Base-by-base conservation (phyloP, 805 yeast genomes). In the Metschnikowia hibisci region DNA sequence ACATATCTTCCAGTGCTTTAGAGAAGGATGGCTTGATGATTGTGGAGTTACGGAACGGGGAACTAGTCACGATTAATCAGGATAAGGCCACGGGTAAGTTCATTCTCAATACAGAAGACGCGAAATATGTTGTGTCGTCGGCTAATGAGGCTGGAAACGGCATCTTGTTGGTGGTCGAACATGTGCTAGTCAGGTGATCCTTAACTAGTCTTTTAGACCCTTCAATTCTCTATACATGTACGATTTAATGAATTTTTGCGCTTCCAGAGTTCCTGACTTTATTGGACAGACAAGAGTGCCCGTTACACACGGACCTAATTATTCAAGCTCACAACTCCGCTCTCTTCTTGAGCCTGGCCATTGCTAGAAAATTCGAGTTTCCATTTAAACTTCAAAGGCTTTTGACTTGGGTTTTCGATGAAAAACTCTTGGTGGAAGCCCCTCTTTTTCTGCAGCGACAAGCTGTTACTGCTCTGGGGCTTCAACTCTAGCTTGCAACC, bases 351-450 rank as follows among this genome's bases (percentile, higher is more conserved):
- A 31, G 26, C 22, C 16, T 32, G 42, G 27, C 53, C 47, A 7
- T 36, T 37, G 8, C 73, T 58, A 9, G 56, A 53, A 58, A 77
- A 87, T 44, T 76, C 76, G 18, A 77, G 73, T 61, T 82, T 85
- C 91, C 90, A 87, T 61, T 87, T 84, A 45, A 87, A 71, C 62
- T 84, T 86, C 52, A 84, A 65, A 20, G 58, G 60, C 53, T 66
- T 71, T 30, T 56, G 51, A 20, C 46, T 41, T 6, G 63, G 54
- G 51, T 64, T 69, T 39, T 67, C 73, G 28, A 63, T 60, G 1
- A 62, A 56, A 39, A 78, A 70, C 27, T 64, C 69, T 62, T 86
- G 93, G 4, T 68, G 61, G 13, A 84, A 67, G 6, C 80, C 80
- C 42, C 76, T 70, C 28, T 58, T 61, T 36, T 67, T 69, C 42